Percentiles rank a stretch among this genome's conserved stretches.
These are phyloP conservation scores for Ceratocystiopsis minuta DNA, from an alignment of 2,329 filamentous ascomycete genomes.

Conservation along the genomic window DNA sequence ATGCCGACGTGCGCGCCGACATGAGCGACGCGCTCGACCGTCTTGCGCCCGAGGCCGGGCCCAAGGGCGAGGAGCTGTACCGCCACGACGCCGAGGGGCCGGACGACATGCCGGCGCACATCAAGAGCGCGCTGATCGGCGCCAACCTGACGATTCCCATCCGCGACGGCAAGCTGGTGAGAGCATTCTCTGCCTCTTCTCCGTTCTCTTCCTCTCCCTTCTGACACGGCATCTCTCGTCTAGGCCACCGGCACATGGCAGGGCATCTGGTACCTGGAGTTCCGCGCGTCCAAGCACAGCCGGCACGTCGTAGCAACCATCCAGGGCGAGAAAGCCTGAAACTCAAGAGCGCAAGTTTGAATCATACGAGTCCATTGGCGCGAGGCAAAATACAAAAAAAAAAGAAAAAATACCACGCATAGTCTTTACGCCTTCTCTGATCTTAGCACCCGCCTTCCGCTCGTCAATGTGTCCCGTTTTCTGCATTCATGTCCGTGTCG, in stretches of 20 bases:
- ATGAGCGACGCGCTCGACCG: conserved; percentile 90
- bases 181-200: conserved; percentile 7
- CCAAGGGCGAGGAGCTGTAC: conserved; percentile 57
- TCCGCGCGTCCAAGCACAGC: conserved; percentile 56
- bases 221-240: too few species aligned
- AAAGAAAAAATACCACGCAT: neutral
- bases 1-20: conserved; percentile 68
- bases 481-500: conserved; percentile 39
- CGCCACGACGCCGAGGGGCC: conserved; percentile 66
- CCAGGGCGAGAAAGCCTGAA: conserved; percentile 53
- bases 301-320: conserved; percentile 83
- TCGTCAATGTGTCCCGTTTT: conserved; percentile 19
- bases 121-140: conserved; percentile 80
- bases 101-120: conserved; percentile 95
- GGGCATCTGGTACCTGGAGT: conserved; percentile 89
- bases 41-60: conserved; percentile 63
- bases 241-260: conserved; percentile 57
- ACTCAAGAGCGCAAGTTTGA: too few species aligned
- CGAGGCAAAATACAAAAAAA: neutral
- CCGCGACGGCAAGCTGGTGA: conserved; percentile 58
- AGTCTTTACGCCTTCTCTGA: neutral
- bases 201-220: too few species aligned
- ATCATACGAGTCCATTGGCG: too few species aligned
- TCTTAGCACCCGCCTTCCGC: neutral
- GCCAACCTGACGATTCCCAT: conserved; percentile 86